Evolutionary conservation across 305 asterid species (phyloP), one percentile per base, ranked within the genome.

Genomic region (Vinca major): DNA sequence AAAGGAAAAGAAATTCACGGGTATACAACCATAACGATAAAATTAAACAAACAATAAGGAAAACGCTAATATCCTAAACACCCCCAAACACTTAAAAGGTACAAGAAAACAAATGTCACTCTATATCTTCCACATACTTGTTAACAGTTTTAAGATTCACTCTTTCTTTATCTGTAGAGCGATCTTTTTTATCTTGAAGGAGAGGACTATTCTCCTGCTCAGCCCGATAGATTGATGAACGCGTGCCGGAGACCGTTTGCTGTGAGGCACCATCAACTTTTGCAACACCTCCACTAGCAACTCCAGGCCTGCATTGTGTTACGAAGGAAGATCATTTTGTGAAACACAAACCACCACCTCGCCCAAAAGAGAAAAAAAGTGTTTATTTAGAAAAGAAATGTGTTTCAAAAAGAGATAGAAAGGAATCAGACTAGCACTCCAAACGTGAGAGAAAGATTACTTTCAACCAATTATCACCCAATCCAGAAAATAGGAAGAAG

Each of bases 121-220:
- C 14, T 69, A 41, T 69, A 41, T 11, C 20, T 19, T 62, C 70
- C 60, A 49, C 94, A 39, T 88, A 92, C 98, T 86, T 90, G 89
- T 84, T 87, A 49, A 84, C 80, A 71, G 89, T 84, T 85, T 85
- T 88, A 77, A 82, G 81, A 76, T 84, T 86, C 81, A 77, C 84
- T 82, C 86, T 83, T 73, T 88, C 95, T 78, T 90, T 90, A 73
- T 88, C 95, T 78, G 77, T 71, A 72, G 87, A 65, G 49, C 88
- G 95, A 55, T 92, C 96, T 80, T 89, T 88, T 82, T 88, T 83
- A 77, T 87, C 96, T 69, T 82, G 88, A 78, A 86, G 91, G 79
- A 81, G 79, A 68, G 87, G 74, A 79, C 85, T 80, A 69, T 75
- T 86, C 60, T 85, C 96, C 65, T 83, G 86, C 66, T 90, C 97